These are phyloP conservation scores for Sporobolomyces phaffii DNA, from an alignment of 768 basidiomycete species.

Conservation along the genomic window DNA sequence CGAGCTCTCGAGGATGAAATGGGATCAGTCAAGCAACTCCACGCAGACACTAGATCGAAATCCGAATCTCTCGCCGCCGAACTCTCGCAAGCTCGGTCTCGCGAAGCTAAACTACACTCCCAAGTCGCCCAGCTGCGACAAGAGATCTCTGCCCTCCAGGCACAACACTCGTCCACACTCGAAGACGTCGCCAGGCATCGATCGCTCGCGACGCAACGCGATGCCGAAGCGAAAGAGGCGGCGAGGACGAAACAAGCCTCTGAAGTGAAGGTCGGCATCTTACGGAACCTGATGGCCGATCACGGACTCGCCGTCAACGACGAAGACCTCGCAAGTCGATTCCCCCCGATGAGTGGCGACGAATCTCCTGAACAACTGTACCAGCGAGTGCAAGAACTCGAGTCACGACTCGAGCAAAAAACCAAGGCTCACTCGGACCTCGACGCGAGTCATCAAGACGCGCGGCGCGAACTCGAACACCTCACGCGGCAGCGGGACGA, in stretches of 20 bases:
- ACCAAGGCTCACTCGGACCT: slow-evolving; percentile 87
- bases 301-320: slow-evolving; percentile 68
- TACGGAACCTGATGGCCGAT: slow-evolving; percentile 81
- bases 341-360: slow-evolving; percentile 42
- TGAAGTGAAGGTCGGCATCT: slow-evolving; percentile 65
- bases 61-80: slow-evolving; percentile 22
- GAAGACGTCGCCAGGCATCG: slow-evolving; percentile 65
- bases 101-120: slow-evolving; percentile 53
- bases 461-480: slow-evolving; percentile 27
- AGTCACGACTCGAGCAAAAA: slow-evolving; percentile 72
- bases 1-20: slow-evolving; percentile 37
- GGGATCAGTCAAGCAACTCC: slow-evolving; percentile 21
- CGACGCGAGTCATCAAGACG: slow-evolving; percentile 50
- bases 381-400: slow-evolving; percentile 64
- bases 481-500: slow-evolving; percentile 21
- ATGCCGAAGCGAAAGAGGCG: slow-evolving; percentile 60
- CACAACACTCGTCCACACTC: slow-evolving; percentile 62
- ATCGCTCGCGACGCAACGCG: slow-evolving; percentile 63
- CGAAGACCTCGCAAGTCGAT: slow-evolving; percentile 53
- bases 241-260: slow-evolving; percentile 62
- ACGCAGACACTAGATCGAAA: slow-evolving; percentile 22
- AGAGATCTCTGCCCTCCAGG: slow-evolving; percentile 73
- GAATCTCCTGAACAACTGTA: slow-evolving; percentile 43
- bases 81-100: slow-evolving; percentile 23
- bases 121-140: slow-evolving; percentile 72